phyloP scores from a whole-genome alignment of 192 early-diverging fungal genomes.

The Podila epicladia region DNA sequence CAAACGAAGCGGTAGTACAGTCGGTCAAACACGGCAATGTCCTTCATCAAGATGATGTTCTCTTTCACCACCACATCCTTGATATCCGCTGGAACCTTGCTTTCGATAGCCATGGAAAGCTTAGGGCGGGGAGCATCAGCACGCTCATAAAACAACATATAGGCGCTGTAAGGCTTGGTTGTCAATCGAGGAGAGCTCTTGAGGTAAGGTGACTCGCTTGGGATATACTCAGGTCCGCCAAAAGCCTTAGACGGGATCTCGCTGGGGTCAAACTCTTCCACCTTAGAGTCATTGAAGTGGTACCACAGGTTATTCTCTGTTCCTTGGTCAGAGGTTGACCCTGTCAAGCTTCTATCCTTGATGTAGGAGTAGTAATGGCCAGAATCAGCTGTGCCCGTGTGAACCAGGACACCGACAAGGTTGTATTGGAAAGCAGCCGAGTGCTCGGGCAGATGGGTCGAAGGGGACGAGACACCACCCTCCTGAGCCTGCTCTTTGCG shows the following conservation, averaged over 20 bases:
- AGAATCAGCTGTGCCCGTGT: conserved; percentile 68
- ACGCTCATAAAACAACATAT: conserved; percentile 64
- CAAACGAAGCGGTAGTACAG: conserved; percentile 52
- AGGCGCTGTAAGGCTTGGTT: conserved; percentile 62
- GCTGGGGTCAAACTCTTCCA: conserved; percentile 59
- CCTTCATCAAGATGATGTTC: conserved; percentile 46
- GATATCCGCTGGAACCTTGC: conserved; percentile 37
- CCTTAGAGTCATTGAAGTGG: conserved; percentile 64
- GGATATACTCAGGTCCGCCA: conserved; percentile 55
- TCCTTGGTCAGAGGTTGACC: not conserved
- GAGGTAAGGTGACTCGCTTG: conserved; percentile 46
- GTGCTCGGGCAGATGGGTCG: conserved; percentile 10
- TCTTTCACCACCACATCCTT: conserved; percentile 48
- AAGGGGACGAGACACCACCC: conserved; percentile 25
- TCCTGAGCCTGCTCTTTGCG: conserved; percentile 50
- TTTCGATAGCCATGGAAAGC: not conserved
- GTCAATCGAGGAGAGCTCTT: conserved; percentile 47
- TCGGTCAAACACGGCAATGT: conserved; percentile 53
- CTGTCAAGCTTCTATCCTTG: conserved; percentile 30
- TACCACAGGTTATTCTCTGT: conserved; percentile 48
- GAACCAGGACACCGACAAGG: conserved; percentile 64
- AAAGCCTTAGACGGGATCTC: conserved; percentile 56
- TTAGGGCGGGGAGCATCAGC: not conserved
- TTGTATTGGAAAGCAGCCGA: conserved; percentile 52
- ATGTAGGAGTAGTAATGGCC: conserved; percentile 69